These are phyloP conservation scores for Tothia fuscella DNA, from an alignment of 2,329 filamentous ascomycete genomes.

Conservation along the genomic window DNA sequence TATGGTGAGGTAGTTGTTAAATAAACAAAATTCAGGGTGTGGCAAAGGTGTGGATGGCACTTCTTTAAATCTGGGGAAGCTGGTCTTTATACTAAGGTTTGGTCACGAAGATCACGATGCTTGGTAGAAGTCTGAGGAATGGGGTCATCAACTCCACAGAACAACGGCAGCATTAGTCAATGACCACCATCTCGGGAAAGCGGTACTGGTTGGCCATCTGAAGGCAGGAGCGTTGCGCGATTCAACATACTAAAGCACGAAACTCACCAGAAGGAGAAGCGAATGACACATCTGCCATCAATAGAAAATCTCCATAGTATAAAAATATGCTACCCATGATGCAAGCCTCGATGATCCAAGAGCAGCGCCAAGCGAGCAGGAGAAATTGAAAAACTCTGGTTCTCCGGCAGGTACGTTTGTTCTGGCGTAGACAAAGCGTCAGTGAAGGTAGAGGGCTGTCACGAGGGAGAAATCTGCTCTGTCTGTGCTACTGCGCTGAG, in stretches of 20 bases:
- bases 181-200: background rate
- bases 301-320: background rate
- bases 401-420: too few relatives aligned
- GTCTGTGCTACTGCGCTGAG: too few relatives aligned
- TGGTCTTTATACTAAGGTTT: too few relatives aligned
- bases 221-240: slow-evolving; percentile 1
- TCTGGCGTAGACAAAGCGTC: too few relatives aligned
- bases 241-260: background rate
- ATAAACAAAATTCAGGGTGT: too few relatives aligned
- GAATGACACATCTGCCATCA: slow-evolving; percentile 3
- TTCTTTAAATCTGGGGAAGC: too few relatives aligned
- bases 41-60: too few relatives aligned
- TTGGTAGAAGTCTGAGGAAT: too few relatives aligned
- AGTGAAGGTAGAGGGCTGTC: too few relatives aligned
- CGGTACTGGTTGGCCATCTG: background rate
- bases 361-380: slow-evolving; percentile 1
- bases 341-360: slow-evolving; percentile 1
- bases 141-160: background rate
- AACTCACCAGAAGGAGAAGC: background rate
- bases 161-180: background rate
- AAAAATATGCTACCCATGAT: slow-evolving; percentile 5
- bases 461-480: too few relatives aligned
- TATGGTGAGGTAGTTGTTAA: background rate
- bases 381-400: too few relatives aligned
- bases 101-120: too few relatives aligned